Conservation (phyloP, 306 rosid genomes). For the Datisca glomerata region DNA sequence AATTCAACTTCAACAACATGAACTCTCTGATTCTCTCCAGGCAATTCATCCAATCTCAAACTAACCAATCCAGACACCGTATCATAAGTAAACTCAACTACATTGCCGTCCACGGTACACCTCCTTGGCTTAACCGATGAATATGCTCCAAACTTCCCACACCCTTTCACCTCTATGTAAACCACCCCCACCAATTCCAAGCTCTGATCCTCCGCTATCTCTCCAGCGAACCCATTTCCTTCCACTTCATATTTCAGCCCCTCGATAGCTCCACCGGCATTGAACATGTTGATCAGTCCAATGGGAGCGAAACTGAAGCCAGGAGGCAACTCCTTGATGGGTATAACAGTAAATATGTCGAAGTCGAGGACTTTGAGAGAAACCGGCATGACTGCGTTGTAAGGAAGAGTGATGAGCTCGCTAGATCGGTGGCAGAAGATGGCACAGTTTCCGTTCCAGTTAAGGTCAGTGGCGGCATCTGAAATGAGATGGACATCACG, state of each 20-base stretch:
- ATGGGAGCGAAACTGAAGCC: conserved; percentile 54
- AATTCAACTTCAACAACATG: conserved; percentile 47
- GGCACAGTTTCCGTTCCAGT: conserved; percentile 74
- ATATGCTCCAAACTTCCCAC: conserved; percentile 67
- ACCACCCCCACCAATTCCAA: conserved; percentile 29
- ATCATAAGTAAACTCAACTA: conserved; percentile 36
- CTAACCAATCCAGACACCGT: conserved; percentile 39
- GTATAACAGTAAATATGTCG: conserved; percentile 58
- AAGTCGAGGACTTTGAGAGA: conserved; percentile 66
- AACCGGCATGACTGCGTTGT: conserved; percentile 56
- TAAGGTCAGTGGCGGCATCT: conserved; percentile 20
- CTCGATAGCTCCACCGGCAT: conserved; percentile 73
- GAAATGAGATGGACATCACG: conserved; percentile 59
- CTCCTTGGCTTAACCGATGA: conserved; percentile 47
- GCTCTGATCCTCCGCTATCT: conserved; percentile 7
- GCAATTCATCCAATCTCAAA: conserved; percentile 43
- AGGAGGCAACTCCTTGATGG: conserved; percentile 37
- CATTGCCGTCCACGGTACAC: conserved; percentile 31
- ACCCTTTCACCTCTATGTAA: conserved; percentile 59
- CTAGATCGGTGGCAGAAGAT: conserved; percentile 28
- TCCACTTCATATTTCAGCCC: conserved; percentile 36
- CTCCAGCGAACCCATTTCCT: conserved; percentile 3
- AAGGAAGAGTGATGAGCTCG: conserved; percentile 41
- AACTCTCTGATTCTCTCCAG: conserved; percentile 32
- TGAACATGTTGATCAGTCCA: conserved; percentile 74